These are phyloP conservation scores for Blastocystis sp. DNA, from an alignment of 352 stramenopile genomes.

Conservation along the genomic window DNA sequence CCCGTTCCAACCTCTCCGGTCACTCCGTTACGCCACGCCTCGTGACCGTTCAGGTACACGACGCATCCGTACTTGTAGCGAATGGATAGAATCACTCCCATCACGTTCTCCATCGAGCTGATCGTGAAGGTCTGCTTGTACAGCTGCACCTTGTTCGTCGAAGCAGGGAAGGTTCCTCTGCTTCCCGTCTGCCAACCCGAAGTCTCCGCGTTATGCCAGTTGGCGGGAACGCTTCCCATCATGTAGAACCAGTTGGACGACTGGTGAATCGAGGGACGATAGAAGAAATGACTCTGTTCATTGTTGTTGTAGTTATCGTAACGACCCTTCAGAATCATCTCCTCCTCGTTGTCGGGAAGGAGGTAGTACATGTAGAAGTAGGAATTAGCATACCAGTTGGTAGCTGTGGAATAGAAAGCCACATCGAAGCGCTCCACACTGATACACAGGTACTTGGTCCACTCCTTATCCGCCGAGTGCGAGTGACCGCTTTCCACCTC, in stretches of 20 bases:
- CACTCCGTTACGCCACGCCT: constrained; percentile 7
- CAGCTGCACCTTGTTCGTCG: not conserved
- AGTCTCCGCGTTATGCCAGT: not conserved
- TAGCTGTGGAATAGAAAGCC: not conserved
- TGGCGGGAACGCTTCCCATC: not conserved
- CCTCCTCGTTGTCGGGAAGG: not conserved
- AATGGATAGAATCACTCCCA: not conserved
- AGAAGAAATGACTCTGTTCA: not conserved
- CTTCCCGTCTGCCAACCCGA: not conserved
- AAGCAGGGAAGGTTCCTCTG: not conserved
- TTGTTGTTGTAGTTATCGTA: not conserved
- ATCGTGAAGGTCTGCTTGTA: constrained; percentile 37
- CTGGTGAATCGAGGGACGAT: not conserved
- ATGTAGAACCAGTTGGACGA: not conserved
- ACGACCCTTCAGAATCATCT: not conserved
- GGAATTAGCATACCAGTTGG: not conserved
- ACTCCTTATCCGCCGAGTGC: not conserved
- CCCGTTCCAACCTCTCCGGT: not conserved
- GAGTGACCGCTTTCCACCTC: not conserved
- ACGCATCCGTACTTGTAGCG: not conserved
- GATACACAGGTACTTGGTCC: not conserved
- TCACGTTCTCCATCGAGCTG: not conserved
- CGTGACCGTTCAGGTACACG: constrained; percentile 30
- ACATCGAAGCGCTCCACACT: not conserved
- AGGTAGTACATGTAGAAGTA: not conserved